Evolutionary conservation across 257 asterid species (phyloP).

Genomic region (Plectranthus barbatus): DNA sequence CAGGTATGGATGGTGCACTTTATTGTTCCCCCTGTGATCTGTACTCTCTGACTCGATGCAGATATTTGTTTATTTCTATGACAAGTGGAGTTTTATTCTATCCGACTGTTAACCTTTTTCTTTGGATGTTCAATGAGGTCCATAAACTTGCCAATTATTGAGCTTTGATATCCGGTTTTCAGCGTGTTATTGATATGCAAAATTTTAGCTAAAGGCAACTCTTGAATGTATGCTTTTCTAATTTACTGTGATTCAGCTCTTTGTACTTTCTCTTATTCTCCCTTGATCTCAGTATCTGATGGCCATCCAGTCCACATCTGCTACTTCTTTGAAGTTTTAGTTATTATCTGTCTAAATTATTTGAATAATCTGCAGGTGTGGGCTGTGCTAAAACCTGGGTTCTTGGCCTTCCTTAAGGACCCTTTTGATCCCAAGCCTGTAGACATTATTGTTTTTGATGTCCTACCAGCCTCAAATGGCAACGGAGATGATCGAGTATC

Average conservation of each 20-base stretch:
- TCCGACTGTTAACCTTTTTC: too few relatives aligned
- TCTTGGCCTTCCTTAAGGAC: conserved; percentile 87
- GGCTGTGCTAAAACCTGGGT: conserved; percentile 97
- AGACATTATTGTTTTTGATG: conserved; percentile 91
- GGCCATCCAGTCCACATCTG: conserved; percentile 1
- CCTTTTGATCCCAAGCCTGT: conserved; percentile 78
- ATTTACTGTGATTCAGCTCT: conserved; percentile 5
- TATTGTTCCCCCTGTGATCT: too few relatives aligned
- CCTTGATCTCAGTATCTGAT: too few relatives aligned
- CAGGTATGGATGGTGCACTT: too few relatives aligned
- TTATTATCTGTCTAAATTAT: conserved; percentile 6
- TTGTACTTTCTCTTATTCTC: not conserved
- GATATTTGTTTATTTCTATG: not conserved
- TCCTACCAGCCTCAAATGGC: conserved; percentile 80
- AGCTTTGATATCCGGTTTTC: conserved; percentile 1
- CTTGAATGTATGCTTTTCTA: conserved; percentile 8
- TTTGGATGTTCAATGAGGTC: not conserved
- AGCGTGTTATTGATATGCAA: not conserved
- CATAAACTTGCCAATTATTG: not conserved
- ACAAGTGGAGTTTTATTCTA: not conserved
- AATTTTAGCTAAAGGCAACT: conserved; percentile 3
- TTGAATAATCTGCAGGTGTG: conserved; percentile 63
- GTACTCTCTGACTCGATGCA: not conserved
- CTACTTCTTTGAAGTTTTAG: not conserved
- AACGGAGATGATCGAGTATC: conserved; percentile 65